Base-by-base conservation (phyloP, 345 rosid genomes). In the Salix caprea region DNA sequence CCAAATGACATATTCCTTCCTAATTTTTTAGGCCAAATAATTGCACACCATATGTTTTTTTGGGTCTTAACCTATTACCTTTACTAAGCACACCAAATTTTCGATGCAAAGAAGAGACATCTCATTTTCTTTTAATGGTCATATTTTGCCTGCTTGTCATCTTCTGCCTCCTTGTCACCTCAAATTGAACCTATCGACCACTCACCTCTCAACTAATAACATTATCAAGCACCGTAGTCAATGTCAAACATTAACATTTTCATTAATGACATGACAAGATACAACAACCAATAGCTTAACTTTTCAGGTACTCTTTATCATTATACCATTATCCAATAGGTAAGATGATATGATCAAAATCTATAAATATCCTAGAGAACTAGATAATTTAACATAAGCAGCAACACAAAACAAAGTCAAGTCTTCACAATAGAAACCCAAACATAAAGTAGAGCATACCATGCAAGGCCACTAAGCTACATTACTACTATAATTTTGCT, bases 21-120 rank as follows among this genome's bases (percentile, higher is more conserved):
- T 37, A 0, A 37, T 8, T 8, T 37, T 37, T 37, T 5, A 37
- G 40, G 40, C 7, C 9, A 7, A 7, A 1, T 7, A 37, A 30
- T 30, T 30, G 32, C 32, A 30, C 32, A 30, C 32, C 32, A 30
- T 32, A 32, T 3, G 34, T n/a, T 32, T 16, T 48, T 48, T 2
- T 16, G 5, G 6, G 21, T 19, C 16, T 48, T 1, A 6, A 48
- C 2, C 1, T 4, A 5, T 2, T 48, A 48, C 1, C 54, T 4
- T 48, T 48, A 16, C 54, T 48, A 48, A 19, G 0, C 0, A 3
- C 11, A 52, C 7, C 9, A 0, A 7, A 19, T 19, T 1, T 52
- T 52, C 10, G 0, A 6, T 52, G 9, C 9, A 6, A 46, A 15
- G 0, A 0, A 19, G 0, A 52, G 0, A 6, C 0, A 6, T 1